Evolutionary conservation across 75 land plant genomes (phyloP).

Genomic region (Larix kaempferi): DNA sequence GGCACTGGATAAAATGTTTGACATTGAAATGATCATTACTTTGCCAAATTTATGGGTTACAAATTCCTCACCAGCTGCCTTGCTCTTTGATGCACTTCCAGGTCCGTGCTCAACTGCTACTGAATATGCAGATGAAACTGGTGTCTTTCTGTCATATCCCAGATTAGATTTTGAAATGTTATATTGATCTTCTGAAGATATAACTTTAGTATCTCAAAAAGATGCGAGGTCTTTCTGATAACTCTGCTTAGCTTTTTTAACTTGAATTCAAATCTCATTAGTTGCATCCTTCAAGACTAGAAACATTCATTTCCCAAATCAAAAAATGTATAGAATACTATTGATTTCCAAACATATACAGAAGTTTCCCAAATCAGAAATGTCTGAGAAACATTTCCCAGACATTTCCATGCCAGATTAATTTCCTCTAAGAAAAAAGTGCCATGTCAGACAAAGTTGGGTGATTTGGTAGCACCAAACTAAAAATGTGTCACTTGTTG

Average conservation of each 20-base stretch:
- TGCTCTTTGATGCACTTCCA: background rate
- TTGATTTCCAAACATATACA: no score
- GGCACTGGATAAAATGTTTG: background rate
- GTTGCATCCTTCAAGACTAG: background rate
- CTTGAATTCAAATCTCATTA: background rate
- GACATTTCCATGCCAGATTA: no score
- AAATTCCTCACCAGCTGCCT: background rate
- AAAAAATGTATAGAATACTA: no score
- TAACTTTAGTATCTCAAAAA: constrained; percentile 25
- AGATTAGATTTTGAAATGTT: constrained; percentile 1
- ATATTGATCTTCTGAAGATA: background rate
- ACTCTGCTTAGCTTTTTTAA: constrained; percentile 87
- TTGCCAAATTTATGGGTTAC: background rate
- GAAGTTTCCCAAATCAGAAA: no score
- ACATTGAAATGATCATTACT: background rate
- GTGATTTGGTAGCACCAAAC: no score
- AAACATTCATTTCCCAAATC: background rate
- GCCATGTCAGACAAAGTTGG: no score
- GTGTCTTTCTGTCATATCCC: background rate
- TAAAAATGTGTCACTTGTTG: no score
- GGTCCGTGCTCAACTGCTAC: background rate
- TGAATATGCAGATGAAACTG: background rate
- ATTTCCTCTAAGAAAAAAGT: no score
- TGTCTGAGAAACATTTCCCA: no score
- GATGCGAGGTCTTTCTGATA: constrained; percentile 85